Evolutionary conservation across 2,329 filamentous ascomycete genomes (phyloP), one percentile per base, ranked within the genome.

Genomic region (Pyrenophora seminiperda): DNA sequence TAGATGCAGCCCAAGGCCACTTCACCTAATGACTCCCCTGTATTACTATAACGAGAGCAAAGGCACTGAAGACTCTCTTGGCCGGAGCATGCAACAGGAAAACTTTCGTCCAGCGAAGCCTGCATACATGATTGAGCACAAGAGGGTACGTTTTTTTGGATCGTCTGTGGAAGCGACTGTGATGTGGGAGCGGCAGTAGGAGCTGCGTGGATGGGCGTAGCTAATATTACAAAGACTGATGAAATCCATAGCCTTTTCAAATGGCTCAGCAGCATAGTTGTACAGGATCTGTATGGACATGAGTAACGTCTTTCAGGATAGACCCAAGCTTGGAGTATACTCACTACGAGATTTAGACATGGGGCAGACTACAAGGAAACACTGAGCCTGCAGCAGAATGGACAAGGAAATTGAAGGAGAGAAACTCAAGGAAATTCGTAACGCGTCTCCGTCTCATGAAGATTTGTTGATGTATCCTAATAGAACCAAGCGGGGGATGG

Each of bases 221-320:
- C 66, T 60, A 62, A 55, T 52, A 70, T 68, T 65, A 72, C 42
- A 42, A 68, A 61, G 60, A 67, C 64, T 61, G 65, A 65, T 58
- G 68, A 58, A 50, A 70, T 66, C 65, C 65, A 72, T 67, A 71
- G 63, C 64, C 66, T 66, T 66, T 64, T 66, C 47, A 64, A 57
- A 64, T 65, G 68, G 64, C 70, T 66, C 59, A 71, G 54, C 66
- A 68, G 63, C 71, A 73, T 73, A 73, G 56, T 70, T 59, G 63
- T 72, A 72, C 70, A 70, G 50, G 52, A 62, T 57, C 66, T 70
- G 58, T 43, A 53, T 51, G 50, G 46, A 31, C 24, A 59, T 73
- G 54, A 71, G 65, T 65, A 61, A 52, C 61, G 66, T 69, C 59
- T 59, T 57, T 43, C 19, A 38, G 40, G 42, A 36, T 54, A 20